Evolutionary conservation across 306 rosid genomes (phyloP).

Genomic region (Quercus parvula): DNA sequence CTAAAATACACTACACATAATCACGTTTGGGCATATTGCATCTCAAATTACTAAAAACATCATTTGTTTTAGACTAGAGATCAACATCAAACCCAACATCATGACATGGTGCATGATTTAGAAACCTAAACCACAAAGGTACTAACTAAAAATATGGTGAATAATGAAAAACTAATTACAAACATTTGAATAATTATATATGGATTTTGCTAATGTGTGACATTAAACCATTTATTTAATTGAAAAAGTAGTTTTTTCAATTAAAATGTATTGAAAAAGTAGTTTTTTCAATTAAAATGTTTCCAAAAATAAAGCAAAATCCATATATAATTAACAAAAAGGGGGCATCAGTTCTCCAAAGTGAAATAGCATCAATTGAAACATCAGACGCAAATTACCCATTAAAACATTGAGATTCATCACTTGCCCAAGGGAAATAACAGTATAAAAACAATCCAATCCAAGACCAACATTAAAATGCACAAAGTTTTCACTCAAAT

Average conservation of each 20-base stretch:
- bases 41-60: not conserved
- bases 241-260: too few relatives aligned
- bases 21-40: not conserved
- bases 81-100: not conserved
- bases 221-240: too few relatives aligned
- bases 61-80: not conserved
- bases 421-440: slow-evolving; percentile 23
- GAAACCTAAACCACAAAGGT: not conserved
- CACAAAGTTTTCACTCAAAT: too few relatives aligned
- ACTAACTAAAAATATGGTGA: too few relatives aligned
- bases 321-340: not conserved
- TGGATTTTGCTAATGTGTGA: too few relatives aligned
- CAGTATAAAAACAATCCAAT: too few relatives aligned
- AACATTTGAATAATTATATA: too few relatives aligned
- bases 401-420: slow-evolving; percentile 30
- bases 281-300: too few relatives aligned
- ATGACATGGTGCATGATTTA: not conserved
- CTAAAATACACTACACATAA: not conserved
- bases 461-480: too few relatives aligned
- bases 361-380: slow-evolving; percentile 40
- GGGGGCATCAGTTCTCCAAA: slow-evolving; percentile 58
- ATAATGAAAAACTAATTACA: too few relatives aligned
- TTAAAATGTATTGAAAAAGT: too few relatives aligned
- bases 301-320: too few relatives aligned
- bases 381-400: slow-evolving; percentile 56